These are phyloP conservation scores for Jaapia argillacea DNA, from an alignment of 768 basidiomycete genomes.

Conservation along the genomic window DNA sequence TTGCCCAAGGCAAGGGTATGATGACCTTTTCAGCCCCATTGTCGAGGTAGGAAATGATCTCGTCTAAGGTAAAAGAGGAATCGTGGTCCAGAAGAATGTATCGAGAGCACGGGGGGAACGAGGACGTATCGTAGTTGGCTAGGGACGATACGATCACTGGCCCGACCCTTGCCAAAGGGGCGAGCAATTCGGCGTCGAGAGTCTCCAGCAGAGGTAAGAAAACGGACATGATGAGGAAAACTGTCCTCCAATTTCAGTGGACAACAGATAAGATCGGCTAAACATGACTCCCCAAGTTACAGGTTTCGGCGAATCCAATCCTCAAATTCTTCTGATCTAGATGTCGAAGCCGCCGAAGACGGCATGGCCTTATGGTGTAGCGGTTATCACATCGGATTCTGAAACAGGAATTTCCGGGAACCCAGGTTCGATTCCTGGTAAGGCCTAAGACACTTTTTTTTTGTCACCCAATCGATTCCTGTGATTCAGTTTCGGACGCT, in stretches of 20 bases:
- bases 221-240: slow-evolving; percentile 25
- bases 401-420: slow-evolving; percentile 10
- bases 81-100: slow-evolving; percentile 50
- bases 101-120: slow-evolving; percentile 20
- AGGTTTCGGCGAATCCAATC: background rate
- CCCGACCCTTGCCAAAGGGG: slow-evolving; percentile 62
- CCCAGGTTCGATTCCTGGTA: slow-evolving; percentile 13
- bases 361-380: slow-evolving; percentile 23
- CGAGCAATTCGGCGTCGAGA: slow-evolving; percentile 36
- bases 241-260: background rate
- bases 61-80: slow-evolving; percentile 35
- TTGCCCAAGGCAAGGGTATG: slow-evolving; percentile 54
- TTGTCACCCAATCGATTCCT: no score
- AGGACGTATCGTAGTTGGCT: slow-evolving; percentile 19
- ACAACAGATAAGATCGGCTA: background rate
- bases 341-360: background rate
- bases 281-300: background rate
- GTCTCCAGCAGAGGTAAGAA: slow-evolving; percentile 56
- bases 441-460: no score
- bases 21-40: slow-evolving; percentile 75
- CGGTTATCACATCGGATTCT: slow-evolving; percentile 31
- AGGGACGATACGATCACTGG: slow-evolving; percentile 52
- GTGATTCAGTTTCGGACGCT: no score
- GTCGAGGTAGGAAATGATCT: slow-evolving; percentile 61
- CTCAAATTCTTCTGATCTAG: background rate